Evolutionary conservation across 768 basidiomycete species (phyloP).

Genomic region (Guyanaporus albipodus): DNA sequence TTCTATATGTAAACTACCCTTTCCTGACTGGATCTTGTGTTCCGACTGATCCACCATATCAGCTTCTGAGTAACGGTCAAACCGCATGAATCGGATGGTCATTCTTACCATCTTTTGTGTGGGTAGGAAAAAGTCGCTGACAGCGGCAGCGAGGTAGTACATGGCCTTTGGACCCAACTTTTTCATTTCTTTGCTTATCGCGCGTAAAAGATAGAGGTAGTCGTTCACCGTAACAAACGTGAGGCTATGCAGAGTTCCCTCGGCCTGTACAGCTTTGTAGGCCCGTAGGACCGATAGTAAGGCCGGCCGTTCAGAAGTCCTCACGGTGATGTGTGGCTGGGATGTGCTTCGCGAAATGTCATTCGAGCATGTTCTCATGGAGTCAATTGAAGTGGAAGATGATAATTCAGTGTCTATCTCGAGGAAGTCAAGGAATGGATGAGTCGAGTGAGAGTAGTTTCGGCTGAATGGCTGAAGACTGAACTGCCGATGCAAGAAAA

Average conservation of each 20-base stretch:
- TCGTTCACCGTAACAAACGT: conserved; percentile 95
- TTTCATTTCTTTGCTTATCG: conserved; percentile 75
- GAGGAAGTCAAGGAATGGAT: conserved; percentile 95
- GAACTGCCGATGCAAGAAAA: conserved; percentile 98
- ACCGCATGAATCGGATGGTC: neutral
- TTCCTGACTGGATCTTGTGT: conserved; percentile 98
- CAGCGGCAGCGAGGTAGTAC: conserved; percentile 97
- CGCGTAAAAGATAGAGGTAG: conserved; percentile 88
- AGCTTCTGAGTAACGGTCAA: neutral
- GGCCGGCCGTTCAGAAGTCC: conserved; percentile 55
- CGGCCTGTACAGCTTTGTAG: conserved; percentile 76
- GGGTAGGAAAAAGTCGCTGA: conserved; percentile 97
- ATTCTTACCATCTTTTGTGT: conserved; percentile 77
- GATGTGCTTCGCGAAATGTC: conserved; percentile 28
- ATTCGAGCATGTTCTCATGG: conserved; percentile 20
- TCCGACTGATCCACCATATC: conserved; percentile 57
- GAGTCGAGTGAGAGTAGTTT: conserved; percentile 97
- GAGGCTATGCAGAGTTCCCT: conserved; percentile 75
- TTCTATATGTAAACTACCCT: conserved; percentile 88
- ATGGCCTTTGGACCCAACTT: conserved; percentile 66
- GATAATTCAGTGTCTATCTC: conserved; percentile 47
- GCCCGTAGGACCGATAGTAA: conserved; percentile 69
- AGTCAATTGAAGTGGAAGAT: conserved; percentile 18
- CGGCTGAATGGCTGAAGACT: conserved; percentile 96
- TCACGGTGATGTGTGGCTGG: conserved; percentile 58